Evolutionary conservation across 768 basidiomycete genomes (phyloP).

Genomic region (Pholiota molesta): DNA sequence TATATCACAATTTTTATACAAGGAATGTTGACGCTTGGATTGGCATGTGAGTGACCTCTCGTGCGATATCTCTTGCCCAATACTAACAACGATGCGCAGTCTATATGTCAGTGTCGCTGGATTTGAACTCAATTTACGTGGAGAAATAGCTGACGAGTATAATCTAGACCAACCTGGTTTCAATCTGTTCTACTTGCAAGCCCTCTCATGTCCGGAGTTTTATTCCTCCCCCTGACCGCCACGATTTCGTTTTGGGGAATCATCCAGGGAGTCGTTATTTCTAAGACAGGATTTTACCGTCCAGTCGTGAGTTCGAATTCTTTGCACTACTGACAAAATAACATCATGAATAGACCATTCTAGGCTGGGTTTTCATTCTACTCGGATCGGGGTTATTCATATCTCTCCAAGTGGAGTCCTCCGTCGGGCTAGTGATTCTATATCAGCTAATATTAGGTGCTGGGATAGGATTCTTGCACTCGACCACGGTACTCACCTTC

Average conservation of each 20-base stretch:
- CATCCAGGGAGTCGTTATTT: slow-evolving; percentile 32
- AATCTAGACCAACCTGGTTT: slow-evolving; percentile 28
- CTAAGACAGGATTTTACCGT: slow-evolving; percentile 27
- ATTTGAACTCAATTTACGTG: too few species aligned
- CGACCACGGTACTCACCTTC: slow-evolving; percentile 5
- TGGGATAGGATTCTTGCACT: slow-evolving; percentile 8
- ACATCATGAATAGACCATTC: slow-evolving; percentile 12
- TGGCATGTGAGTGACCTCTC: slow-evolving; percentile 13
- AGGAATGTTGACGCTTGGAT: slow-evolving; percentile 18
- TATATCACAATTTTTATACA: slow-evolving; percentile 19
- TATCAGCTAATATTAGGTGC: slow-evolving; percentile 8
- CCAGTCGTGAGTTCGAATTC: slow-evolving; percentile 23
- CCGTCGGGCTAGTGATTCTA: slow-evolving; percentile 8
- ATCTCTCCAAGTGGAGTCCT: not conserved
- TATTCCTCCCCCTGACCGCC: slow-evolving; percentile 34
- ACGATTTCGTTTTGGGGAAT: slow-evolving; percentile 40
- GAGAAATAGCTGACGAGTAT: not conserved
- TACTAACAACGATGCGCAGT: slow-evolving; percentile 8
- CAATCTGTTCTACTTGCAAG: slow-evolving; percentile 38
- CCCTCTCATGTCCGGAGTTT: slow-evolving; percentile 38
- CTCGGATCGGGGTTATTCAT: slow-evolving; percentile 7
- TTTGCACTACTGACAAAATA: not conserved
- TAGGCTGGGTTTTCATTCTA: slow-evolving; percentile 22
- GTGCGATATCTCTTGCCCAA: not conserved
- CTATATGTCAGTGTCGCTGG: slow-evolving; percentile 14